phyloP scores from a whole-genome alignment of 345 rosid genomes.

The Hevea brasiliensis region DNA sequence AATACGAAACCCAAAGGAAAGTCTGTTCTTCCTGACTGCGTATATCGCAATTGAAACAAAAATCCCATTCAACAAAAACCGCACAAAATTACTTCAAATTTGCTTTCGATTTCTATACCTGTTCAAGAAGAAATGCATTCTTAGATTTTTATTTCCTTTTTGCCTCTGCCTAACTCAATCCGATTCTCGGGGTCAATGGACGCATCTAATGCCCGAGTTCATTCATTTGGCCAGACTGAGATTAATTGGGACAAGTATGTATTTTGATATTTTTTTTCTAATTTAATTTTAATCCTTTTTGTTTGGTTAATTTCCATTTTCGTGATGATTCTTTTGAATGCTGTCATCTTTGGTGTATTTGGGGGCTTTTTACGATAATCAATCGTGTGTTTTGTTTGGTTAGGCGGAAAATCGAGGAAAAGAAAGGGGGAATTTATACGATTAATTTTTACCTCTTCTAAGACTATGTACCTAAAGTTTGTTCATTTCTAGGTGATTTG shows the following conservation, averaged over 20 bases:
- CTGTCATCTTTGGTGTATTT: not conserved
- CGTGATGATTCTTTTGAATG: not conserved
- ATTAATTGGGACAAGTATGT: constrained; percentile 97
- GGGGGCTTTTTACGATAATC: not conserved
- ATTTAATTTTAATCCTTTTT: not conserved
- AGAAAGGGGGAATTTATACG: not conserved
- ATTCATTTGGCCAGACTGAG: constrained; percentile 73
- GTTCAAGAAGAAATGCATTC: not conserved
- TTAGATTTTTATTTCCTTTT: constrained; percentile 1
- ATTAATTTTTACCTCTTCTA: not conserved
- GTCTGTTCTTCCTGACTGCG: not conserved
- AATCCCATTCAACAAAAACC: not conserved
- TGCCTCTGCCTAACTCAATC: not conserved
- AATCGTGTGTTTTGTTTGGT: not conserved
- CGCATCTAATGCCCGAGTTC: constrained; percentile 52
- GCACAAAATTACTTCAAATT: not conserved
- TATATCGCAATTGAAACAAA: not conserved
- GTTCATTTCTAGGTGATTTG: not conserved
- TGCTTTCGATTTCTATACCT: not conserved
- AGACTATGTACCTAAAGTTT: not conserved
- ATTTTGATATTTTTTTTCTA: not conserved
- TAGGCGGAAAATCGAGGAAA: not conserved
- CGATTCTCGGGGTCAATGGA: constrained; percentile 38
- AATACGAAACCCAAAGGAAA: not conserved
- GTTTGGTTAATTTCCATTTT: not conserved